Evolutionary conservation across 2,329 filamentous ascomycete species (phyloP).

Genomic region (Davidsoniella virescens): DNA sequence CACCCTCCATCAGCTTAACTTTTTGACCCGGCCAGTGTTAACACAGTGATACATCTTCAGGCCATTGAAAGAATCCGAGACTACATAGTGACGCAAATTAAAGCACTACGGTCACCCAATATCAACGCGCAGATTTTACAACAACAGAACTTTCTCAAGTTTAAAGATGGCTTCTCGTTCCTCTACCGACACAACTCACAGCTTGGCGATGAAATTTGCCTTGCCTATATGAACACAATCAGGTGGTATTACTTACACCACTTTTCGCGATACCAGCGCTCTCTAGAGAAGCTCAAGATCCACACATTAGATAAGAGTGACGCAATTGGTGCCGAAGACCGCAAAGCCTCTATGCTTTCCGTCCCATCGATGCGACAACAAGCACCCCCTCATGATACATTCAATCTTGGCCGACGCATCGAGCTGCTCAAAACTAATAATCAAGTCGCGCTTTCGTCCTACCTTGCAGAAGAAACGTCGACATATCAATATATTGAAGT

Average conservation of each 20-base stretch:
- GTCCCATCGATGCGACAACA: constrained; percentile 21
- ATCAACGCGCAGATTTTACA: constrained; percentile 97
- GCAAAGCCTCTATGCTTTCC: constrained; percentile 44
- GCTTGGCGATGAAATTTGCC: constrained; percentile 78
- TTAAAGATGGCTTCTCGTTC: constrained; percentile 78
- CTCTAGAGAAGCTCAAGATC: constrained; percentile 70
- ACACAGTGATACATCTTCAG: constrained; percentile 23
- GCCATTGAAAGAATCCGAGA: constrained; percentile 90
- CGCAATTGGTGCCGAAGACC: constrained; percentile 64
- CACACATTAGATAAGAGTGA: constrained; percentile 73
- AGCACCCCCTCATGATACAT: constrained; percentile 62
- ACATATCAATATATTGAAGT: constrained; percentile 73
- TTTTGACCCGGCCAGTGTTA: background rate
- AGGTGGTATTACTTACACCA: constrained; percentile 93
- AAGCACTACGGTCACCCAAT: constrained; percentile 80
- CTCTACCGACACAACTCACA: constrained; percentile 64
- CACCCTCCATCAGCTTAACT: background rate
- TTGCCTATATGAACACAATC: constrained; percentile 97
- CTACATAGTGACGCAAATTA: constrained; percentile 86
- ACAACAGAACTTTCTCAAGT: constrained; percentile 75
- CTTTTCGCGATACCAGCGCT: constrained; percentile 72
- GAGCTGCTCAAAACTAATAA: constrained; percentile 63
- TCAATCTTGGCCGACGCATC: constrained; percentile 71
- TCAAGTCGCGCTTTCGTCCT: constrained; percentile 65
- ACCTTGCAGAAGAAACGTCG: constrained; percentile 82